Base-by-base conservation (phyloP, 1,284 basidiomycete genomes). In the Ceratobasidium sp. region DNA sequence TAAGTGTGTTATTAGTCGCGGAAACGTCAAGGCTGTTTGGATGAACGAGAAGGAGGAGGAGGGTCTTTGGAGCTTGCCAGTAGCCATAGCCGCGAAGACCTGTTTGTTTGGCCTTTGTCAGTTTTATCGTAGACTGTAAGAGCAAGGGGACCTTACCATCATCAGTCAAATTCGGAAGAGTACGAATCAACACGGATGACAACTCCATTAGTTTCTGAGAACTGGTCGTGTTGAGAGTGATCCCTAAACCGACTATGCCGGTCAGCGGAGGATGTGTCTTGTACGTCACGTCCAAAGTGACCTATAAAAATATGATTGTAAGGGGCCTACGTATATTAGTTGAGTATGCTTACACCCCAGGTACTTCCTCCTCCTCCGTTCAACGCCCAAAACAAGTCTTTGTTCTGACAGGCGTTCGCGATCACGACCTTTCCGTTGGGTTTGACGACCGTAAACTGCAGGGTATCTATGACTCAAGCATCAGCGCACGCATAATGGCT, bases 311-410 rank as follows among this genome's bases (percentile, higher is more conserved):
- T 16, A 49, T 28, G 6, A 28, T 35, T 23, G 30, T 32, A 18
- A 11, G 59, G 28, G 11, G 44, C 43, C 13, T 32, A 26, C 9
- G 13, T 50, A 16, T 49, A 49, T 44, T 21, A 4, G 23, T 28
- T 3, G 5, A 28, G 9, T 28, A 2, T 14, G 23, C 67, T 59
- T n/a, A 71, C 67, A 1, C 67, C 55, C 44, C 57, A 71, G 13
- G 67, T 71, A 28, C 67, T 43, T 26, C 66, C 59, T 23, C 71
- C 73, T 28, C 73, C 73, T n/a, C 73, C 73, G 23, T 58, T 67
- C 41, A 74, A 49, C n/a, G 73, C 73, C 73, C 73, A 74, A 50
- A 74, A 74, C 4, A 74, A 35, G 32, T 74, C 73, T 26, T 61
- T 61, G 21, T 74, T 63, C 28, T 74, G 30, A 28, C 59, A 69